Conservation (phyloP, 208 protist species). For the Acanthamoeba polyphaga region DNA sequence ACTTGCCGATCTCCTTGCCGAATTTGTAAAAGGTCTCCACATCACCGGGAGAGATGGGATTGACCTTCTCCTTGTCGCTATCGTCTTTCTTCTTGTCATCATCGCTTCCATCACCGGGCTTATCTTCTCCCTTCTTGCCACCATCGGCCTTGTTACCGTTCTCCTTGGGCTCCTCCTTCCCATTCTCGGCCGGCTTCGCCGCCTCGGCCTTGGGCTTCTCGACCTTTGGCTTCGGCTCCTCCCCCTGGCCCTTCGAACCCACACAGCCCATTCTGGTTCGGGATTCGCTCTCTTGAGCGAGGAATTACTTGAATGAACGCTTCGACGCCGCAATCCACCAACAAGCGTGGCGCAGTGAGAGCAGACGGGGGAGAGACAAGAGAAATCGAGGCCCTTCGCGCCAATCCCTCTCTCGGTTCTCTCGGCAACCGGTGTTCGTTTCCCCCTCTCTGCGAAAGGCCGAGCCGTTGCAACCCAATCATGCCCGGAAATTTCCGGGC, state of each 20-base stretch:
- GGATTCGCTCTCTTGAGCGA: background rate
- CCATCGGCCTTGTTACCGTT: constrained; percentile 7
- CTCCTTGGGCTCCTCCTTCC: constrained; percentile 53
- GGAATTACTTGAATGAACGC: background rate
- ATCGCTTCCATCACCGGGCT: background rate
- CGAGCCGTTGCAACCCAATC: background rate
- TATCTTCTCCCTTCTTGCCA: constrained; percentile 5
- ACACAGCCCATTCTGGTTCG: constrained; percentile 28
- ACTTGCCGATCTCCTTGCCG: constrained; percentile 75
- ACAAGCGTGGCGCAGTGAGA: background rate
- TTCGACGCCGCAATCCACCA: no score
- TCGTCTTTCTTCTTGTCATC: background rate
- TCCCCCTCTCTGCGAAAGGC: background rate
- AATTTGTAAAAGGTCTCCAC: constrained; percentile 64
- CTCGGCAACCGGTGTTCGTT: background rate
- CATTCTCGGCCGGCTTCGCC: background rate
- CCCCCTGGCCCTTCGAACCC: constrained; percentile 21
- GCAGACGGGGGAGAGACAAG: background rate
- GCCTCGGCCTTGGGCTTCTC: background rate
- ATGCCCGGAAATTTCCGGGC: background rate
- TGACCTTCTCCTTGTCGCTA: background rate
- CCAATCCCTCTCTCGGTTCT: background rate
- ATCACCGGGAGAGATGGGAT: constrained; percentile 65
- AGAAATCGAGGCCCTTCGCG: background rate
- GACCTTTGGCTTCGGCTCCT: background rate